Evolutionary conservation across 768 basidiomycete genomes (phyloP).

Genomic region (Suillus hirtellus): DNA sequence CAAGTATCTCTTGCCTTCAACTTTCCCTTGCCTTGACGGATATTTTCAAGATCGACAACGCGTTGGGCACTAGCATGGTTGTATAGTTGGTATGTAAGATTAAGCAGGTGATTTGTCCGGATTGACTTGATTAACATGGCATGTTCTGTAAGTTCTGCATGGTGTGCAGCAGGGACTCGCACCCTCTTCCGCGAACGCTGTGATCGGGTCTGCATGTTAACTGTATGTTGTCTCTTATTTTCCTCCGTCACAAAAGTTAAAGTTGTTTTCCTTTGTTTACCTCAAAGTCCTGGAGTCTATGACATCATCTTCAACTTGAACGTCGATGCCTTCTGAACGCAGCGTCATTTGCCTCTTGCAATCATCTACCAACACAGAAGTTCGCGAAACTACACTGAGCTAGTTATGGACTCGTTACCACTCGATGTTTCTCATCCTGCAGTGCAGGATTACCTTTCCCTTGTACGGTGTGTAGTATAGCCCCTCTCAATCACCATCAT

Average conservation of each 20-base stretch:
- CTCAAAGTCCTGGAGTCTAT: neutral
- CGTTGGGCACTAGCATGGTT: slow-evolving; percentile 19
- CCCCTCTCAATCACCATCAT: neutral
- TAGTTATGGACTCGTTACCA: slow-evolving; percentile 57
- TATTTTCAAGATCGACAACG: slow-evolving; percentile 20
- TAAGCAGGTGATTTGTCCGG: slow-evolving; percentile 55
- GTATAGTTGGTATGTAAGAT: slow-evolving; percentile 55
- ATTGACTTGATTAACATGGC: slow-evolving; percentile 63
- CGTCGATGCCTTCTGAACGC: neutral
- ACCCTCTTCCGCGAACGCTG: slow-evolving; percentile 34
- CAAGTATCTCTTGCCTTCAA: slow-evolving; percentile 44
- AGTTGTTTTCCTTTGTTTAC: slow-evolving; percentile 10
- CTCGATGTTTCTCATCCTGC: slow-evolving; percentile 61
- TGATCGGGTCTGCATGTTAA: neutral
- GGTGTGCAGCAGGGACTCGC: slow-evolving; percentile 52
- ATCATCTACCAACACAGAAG: neutral
- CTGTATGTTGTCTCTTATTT: neutral
- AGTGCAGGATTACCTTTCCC: slow-evolving; percentile 64
- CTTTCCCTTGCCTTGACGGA: slow-evolving; percentile 29
- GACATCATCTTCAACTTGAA: slow-evolving; percentile 6
- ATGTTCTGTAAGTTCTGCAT: slow-evolving; percentile 69
- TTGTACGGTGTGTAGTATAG: slow-evolving; percentile 48
- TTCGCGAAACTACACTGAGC: neutral
- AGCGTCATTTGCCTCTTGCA: neutral
- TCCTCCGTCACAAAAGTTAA: neutral